Conservation (phyloP, 2,329 filamentous ascomycete species). For the Xylaria sp. region DNA sequence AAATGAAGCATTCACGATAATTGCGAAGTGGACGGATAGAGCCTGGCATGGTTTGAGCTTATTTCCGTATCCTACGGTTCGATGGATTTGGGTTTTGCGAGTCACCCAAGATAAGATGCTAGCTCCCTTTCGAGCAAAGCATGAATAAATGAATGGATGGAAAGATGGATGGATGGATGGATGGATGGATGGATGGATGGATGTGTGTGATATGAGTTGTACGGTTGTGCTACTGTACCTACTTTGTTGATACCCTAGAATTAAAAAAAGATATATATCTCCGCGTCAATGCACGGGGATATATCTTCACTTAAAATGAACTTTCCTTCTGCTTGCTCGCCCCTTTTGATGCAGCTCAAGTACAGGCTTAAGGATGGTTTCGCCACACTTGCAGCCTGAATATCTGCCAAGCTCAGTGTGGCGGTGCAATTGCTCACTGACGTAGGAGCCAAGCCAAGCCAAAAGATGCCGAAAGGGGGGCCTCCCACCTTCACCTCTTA, state of each 20-base stretch:
- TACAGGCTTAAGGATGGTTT: slow-evolving; percentile 16
- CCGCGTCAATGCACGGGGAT: no score
- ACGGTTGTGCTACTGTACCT: neutral
- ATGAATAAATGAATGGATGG: no score
- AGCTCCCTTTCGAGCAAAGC: neutral
- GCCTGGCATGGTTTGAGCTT: neutral
- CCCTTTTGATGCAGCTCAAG: neutral
- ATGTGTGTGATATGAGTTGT: neutral
- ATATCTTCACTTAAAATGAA: neutral
- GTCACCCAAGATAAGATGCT: neutral
- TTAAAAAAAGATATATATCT: no score
- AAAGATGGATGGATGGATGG: no score
- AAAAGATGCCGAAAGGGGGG: neutral
- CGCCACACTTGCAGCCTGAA: slow-evolving; percentile 34
- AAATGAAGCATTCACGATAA: neutral
- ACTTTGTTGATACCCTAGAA: slow-evolving; percentile 19
- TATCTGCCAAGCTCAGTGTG: slow-evolving; percentile 11
- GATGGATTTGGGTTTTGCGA: neutral
- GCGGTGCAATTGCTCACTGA: slow-evolving; percentile 29
- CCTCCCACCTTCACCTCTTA: no score
- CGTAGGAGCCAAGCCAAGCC: slow-evolving; percentile 19
- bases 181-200: neutral
- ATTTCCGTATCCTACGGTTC: neutral
- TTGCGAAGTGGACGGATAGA: neutral
- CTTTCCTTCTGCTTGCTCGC: neutral